Conservation (phyloP, 257 asterid genomes). For the Solanum verrucosum region DNA sequence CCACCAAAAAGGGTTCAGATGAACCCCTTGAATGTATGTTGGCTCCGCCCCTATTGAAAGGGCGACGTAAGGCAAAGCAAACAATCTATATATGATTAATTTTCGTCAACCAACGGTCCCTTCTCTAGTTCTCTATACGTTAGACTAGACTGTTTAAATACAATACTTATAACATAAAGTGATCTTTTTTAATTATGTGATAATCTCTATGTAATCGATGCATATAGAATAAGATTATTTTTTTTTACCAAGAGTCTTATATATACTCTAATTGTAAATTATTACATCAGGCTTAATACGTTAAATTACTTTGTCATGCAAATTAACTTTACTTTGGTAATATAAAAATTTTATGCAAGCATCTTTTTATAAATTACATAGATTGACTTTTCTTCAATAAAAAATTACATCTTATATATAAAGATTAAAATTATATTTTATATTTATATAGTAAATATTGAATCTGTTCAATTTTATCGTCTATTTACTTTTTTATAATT, state of each 20-base stretch:
- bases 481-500: too few species aligned
- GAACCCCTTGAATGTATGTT: too few species aligned
- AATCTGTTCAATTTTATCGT: neutral
- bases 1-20: rapidly evolving
- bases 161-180: too few species aligned
- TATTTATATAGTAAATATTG: neutral
- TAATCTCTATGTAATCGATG: neutral
- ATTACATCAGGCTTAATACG: neutral
- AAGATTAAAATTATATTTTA: neutral
- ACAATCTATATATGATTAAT: too few species aligned
- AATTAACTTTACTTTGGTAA: neutral
- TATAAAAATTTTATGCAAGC: too few species aligned
- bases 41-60: too few species aligned
- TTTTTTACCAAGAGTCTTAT: neutral
- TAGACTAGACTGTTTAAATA: too few species aligned
- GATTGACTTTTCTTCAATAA: rapidly evolving
- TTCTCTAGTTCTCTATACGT: neutral
- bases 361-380: too few species aligned
- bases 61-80: neutral
- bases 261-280: neutral
- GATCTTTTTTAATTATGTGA: too few species aligned
- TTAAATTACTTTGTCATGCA: neutral
- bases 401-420: neutral
- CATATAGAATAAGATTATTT: too few species aligned
- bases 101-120: neutral